These are phyloP conservation scores for Metarhizium guizhouense DNA, from an alignment of 2,329 filamentous ascomycete genomes.

Conservation along the genomic window DNA sequence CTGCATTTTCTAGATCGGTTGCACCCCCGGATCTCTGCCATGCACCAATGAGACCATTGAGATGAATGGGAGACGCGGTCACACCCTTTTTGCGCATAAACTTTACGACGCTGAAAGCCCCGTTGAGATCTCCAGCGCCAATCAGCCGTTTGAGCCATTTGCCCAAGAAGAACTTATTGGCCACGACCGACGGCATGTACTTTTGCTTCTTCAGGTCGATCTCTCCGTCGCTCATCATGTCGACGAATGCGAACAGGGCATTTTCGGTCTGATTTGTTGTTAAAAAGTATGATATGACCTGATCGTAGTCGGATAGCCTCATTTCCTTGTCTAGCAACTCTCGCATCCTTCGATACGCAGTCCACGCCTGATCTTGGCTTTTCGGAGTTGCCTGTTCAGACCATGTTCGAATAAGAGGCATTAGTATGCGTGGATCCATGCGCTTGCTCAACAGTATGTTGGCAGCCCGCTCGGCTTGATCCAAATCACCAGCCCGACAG, in stretches of 20 bases:
- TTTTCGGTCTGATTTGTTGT: constrained; percentile 54
- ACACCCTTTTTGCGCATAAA: constrained; percentile 66
- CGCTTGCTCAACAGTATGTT: constrained; percentile 41
- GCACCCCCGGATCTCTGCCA: constrained; percentile 58
- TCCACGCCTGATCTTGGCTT: constrained; percentile 51
- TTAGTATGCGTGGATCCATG: constrained; percentile 45
- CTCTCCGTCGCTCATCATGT: constrained; percentile 69
- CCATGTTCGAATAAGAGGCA: constrained; percentile 63
- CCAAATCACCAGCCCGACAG: constrained; percentile 46
- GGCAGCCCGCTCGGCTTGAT: constrained; percentile 48
- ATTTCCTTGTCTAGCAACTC: constrained; percentile 50
- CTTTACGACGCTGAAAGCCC: constrained; percentile 62
- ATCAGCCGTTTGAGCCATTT: constrained; percentile 85
- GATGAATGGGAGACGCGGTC: constrained; percentile 60
- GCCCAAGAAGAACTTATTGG: constrained; percentile 75
- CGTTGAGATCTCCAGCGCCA: constrained; percentile 59
- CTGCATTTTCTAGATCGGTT: constrained; percentile 49
- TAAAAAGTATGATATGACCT: constrained; percentile 62
- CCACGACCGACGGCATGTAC: constrained; percentile 38
- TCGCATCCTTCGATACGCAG: constrained; percentile 56
- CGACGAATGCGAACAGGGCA: constrained; percentile 70
- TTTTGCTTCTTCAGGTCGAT: constrained; percentile 37
- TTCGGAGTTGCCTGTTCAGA: constrained; percentile 41
- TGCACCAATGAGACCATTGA: constrained; percentile 75
- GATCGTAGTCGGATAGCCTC: constrained; percentile 67